Evolutionary conservation across 805 yeast species (phyloP), one percentile per base, ranked within the genome.

Genomic region (Limtongia smithiae): DNA sequence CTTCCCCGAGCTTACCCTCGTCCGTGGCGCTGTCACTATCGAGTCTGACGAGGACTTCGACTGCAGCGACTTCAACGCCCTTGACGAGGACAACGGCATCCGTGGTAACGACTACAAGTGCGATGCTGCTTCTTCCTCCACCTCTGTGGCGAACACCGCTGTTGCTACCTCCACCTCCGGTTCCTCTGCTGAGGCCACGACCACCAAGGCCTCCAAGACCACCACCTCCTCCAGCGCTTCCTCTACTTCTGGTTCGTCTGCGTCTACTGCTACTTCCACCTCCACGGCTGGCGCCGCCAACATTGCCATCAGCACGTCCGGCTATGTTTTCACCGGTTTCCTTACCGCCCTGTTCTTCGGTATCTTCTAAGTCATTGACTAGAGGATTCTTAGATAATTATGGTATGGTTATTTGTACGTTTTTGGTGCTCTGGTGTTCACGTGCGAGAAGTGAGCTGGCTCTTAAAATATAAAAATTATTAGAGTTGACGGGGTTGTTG

Each of bases 11-110:
- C 80, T 93, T 69, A 74, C 71, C 62, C 79, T 83, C 65, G 95
- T 93, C 64, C 80, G 80, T 68, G 98, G 98, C 80, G 96, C 95
- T 71, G 94, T 90, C 73, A 73, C 74, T 65, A 77, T 93, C 66
- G 83, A 83, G 68, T 77, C 96, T 54, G 67, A 72, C 50, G 84
- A 86, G 67, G 83, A 84, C 64, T 81, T 87, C 72, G 81, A 88
- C 72, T 93, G 98, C 81, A 68, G 76, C 55, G 74, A 77, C 47
- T 87, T 90, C 75, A 78, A 84, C 69, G 64, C 70, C 47, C 78
- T 87, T 67, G 82, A 86, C 78, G 70, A 73, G 65, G 76, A 77
- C 63, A 94, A 95, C 72, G 85, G 78, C 68, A 82, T 93, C 71
- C 88, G 82, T 74, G 98, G 98, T 80, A 88, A 87, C 76, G 75